These are phyloP conservation scores for Rhodotorula sp. DNA, from an alignment of 1,284 basidiomycete genomes.

Conservation along the genomic window DNA sequence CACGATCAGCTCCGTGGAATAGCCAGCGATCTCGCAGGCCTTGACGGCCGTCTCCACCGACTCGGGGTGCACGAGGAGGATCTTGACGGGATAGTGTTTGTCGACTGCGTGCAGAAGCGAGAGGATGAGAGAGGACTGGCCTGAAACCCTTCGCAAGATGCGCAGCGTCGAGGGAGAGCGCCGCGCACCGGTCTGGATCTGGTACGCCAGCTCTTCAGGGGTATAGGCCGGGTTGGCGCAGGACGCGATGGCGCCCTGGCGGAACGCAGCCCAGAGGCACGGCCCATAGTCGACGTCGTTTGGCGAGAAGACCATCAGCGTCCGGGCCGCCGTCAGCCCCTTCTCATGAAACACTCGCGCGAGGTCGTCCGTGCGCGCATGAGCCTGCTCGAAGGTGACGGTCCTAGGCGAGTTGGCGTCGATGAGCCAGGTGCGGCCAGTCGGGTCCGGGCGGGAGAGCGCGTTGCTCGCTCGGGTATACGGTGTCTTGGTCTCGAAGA, in stretches of 20 bases:
- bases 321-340: constrained; percentile 14
- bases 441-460: not conserved
- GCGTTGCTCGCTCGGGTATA: not conserved
- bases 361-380: constrained; percentile 15
- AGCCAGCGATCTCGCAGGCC: constrained; percentile 59
- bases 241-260: constrained; percentile 70
- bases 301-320: constrained; percentile 20
- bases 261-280: constrained; percentile 71
- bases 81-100: constrained; percentile 61
- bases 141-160: not conserved
- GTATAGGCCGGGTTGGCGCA: constrained; percentile 72
- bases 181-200: constrained; percentile 38
- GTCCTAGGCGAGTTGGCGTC: constrained; percentile 13
- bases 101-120: constrained; percentile 51
- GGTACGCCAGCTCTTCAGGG: constrained; percentile 61
- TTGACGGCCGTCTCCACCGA: constrained; percentile 58
- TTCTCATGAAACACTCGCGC: constrained; percentile 20
- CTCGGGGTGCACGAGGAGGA: constrained; percentile 63
- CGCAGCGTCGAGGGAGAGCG: not conserved
- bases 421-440: constrained; percentile 26
- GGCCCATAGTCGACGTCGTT: constrained; percentile 63
- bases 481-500: constrained; percentile 17
- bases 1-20: constrained; percentile 62
- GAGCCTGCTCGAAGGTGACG: constrained; percentile 14
- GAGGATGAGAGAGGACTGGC: too few species aligned